Evolutionary conservation across 2,329 filamentous ascomycete genomes (phyloP).

Genomic region (Claviceps pazoutovae): DNA sequence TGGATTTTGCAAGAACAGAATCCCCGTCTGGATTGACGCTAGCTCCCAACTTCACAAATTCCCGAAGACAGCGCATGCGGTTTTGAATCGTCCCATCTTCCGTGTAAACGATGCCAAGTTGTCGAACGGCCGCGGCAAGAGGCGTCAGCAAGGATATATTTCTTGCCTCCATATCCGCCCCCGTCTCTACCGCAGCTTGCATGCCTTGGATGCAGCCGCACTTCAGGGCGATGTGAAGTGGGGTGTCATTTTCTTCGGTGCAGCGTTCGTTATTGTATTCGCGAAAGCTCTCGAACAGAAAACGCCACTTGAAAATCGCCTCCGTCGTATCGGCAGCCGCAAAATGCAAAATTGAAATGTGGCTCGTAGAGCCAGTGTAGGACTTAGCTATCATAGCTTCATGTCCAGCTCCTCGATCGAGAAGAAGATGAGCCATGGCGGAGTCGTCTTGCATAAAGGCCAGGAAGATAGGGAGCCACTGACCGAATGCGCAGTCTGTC

Average conservation of each 20-base stretch:
- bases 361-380: too few species aligned
- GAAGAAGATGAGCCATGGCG: background rate
- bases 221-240: background rate
- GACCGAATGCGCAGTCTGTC: background rate
- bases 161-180: background rate
- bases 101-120: background rate
- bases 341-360: background rate
- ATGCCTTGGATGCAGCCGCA: background rate
- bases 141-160: background rate
- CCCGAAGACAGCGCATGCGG: background rate
- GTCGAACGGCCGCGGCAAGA: background rate
- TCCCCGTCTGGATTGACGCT: background rate
- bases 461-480: constrained; percentile 1
- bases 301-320: background rate
- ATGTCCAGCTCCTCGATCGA: background rate
- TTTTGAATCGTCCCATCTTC: too few species aligned
- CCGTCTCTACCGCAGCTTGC: background rate
- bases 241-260: background rate
- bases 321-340: background rate
- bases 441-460: background rate
- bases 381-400: background rate
- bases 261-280: background rate
- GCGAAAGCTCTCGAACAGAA: background rate
- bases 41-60: background rate
- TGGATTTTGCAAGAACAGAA: background rate